A percentile compares a stretch with the other conserved stretches of the same genome.
These are phyloP conservation scores for Dioszegia hungarica DNA, from an alignment of 768 basidiomycete genomes.

Conservation along the genomic window DNA sequence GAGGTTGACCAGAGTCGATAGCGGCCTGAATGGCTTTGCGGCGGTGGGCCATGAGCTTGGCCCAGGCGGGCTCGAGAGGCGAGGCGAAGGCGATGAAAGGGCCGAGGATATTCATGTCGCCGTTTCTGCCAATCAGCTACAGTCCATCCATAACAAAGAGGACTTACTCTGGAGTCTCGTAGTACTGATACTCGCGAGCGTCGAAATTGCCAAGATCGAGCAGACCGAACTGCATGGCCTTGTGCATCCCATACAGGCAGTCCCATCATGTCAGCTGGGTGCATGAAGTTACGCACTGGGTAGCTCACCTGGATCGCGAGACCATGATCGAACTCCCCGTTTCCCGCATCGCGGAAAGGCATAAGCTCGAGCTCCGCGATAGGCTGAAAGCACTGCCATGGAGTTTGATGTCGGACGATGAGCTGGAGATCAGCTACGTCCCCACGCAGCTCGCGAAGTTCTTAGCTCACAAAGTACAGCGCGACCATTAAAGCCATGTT, in stretches of 20 bases:
- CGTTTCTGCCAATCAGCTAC: constrained; percentile 56
- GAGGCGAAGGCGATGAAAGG: constrained; percentile 77
- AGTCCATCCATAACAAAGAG: not conserved
- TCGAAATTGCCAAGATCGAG: constrained; percentile 60
- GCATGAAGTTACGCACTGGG: constrained; percentile 59
- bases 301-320: constrained; percentile 83
- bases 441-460: not conserved
- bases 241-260: constrained; percentile 86
- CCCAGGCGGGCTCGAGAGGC: constrained; percentile 67
- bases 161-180: constrained; percentile 61
- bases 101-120: constrained; percentile 38
- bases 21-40: not conserved
- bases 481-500: constrained; percentile 94
- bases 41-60: constrained; percentile 3
- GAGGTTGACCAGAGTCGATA: not conserved
- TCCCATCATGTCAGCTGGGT: constrained; percentile 55
- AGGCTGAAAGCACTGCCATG: constrained; percentile 93
- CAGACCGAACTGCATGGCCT: constrained; percentile 45
- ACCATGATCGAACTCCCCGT: constrained; percentile 86
- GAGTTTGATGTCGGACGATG: constrained; percentile 82
- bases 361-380: constrained; percentile 71
- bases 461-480: constrained; percentile 72
- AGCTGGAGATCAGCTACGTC: constrained; percentile 55
- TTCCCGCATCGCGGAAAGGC: constrained; percentile 93
- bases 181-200: constrained; percentile 63